A percentile compares a stretch with the other conserved stretches of the same genome.
Conservation (phyloP, 306 rosid genomes). For the Elaeagnus macrophylla region DNA sequence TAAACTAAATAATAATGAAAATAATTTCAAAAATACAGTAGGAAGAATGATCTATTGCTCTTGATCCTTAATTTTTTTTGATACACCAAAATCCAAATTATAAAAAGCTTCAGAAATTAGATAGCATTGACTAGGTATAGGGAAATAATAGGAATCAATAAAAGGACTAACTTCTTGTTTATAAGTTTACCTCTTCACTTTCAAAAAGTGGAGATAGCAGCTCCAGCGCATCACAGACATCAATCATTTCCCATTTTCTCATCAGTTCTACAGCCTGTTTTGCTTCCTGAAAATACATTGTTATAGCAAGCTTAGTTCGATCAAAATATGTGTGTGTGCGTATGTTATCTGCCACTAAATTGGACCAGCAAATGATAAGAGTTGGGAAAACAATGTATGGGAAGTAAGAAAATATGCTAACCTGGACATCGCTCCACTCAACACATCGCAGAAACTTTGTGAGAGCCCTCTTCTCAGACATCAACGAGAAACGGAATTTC, state of each 20-base stretch:
- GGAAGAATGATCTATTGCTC: no score
- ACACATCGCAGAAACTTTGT: conserved; percentile 95
- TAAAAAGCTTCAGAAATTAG: background rate
- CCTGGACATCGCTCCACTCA: conserved; percentile 99
- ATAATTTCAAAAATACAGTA: no score
- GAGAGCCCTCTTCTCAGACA: conserved; percentile 99
- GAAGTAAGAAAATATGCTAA: conserved; percentile 16
- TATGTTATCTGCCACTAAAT: no score
- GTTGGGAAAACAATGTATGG: background rate
- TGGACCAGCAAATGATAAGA: no score
- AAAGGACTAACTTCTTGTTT: background rate
- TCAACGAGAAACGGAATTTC: conserved; percentile 97
- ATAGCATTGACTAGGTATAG: background rate
- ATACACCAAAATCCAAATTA: no score
- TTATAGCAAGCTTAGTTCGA: conserved; percentile 6
- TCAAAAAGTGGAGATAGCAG: conserved; percentile 92
- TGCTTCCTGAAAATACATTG: conserved; percentile 73
- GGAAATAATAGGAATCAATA: no score
- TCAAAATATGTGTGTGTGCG: no score
- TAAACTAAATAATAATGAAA: background rate
- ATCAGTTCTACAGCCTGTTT: conserved; percentile 87
- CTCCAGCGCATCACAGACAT: conserved; percentile 89
- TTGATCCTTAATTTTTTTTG: no score
- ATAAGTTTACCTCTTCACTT: conserved; percentile 77
- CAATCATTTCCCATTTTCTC: conserved; percentile 96